Evolutionary conservation across 805 yeast species (phyloP).

Genomic region (Saccharomyces mikatae): DNA sequence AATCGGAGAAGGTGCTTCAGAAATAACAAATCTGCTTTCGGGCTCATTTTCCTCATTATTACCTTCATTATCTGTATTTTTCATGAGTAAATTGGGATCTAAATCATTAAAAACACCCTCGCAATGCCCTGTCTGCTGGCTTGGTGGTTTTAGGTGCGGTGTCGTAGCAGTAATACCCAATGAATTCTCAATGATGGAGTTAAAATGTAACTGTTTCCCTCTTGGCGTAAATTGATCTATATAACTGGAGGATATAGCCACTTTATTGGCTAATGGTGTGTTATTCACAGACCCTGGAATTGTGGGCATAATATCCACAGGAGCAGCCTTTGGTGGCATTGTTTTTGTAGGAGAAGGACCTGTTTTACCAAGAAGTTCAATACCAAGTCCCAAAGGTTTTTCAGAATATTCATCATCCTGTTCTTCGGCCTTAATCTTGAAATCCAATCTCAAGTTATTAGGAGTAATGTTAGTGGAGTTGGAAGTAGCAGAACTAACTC

Average conservation of each 20-base stretch:
- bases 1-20: constrained; percentile 40
- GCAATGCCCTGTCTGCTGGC: constrained; percentile 1
- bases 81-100: background rate
- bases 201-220: constrained; percentile 4
- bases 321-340: constrained; percentile 10
- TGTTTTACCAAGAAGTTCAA: background rate
- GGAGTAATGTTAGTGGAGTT: background rate
- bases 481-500: background rate
- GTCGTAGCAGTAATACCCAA: background rate
- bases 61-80: background rate
- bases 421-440: background rate
- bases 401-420: background rate
- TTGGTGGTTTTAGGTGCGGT: constrained; percentile 3
- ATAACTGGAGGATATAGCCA: background rate
- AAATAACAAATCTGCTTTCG: constrained; percentile 31
- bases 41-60: constrained; percentile 13
- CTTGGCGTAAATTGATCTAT: constrained; percentile 2
- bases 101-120: background rate
- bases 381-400: background rate
- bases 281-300: constrained; percentile 26
- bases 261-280: constrained; percentile 15
- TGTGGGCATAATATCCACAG: constrained; percentile 18
- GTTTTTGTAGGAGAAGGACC: background rate
- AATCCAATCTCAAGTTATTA: background rate
- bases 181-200: constrained; percentile 5